Conservation (phyloP, 2,329 filamentous ascomycete species). For the Bipolaris sorokiniana region DNA sequence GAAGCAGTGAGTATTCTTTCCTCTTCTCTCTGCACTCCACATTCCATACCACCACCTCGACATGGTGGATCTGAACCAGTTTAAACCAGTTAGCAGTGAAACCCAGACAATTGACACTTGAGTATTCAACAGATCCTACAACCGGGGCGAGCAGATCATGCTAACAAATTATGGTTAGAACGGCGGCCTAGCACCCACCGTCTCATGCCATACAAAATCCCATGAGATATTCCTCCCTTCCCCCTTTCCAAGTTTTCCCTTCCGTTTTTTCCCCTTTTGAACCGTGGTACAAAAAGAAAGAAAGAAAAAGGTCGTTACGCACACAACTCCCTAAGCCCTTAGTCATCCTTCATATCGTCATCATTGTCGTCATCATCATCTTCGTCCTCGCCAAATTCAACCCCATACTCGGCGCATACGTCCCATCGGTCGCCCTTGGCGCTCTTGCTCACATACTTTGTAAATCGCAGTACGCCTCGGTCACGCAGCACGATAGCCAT, state of each 20-base stretch:
- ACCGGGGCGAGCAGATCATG: too few relatives aligned
- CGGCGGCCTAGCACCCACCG: neutral
- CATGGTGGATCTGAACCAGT: too few relatives aligned
- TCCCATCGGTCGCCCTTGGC: conserved; percentile 94
- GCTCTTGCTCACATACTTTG: conserved; percentile 88
- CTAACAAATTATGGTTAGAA: too few relatives aligned
- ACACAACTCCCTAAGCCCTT: neutral
- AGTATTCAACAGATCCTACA: too few relatives aligned
- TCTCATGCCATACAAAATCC: neutral
- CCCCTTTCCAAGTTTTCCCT: too few relatives aligned
- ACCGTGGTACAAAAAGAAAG: neutral
- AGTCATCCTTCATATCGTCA: conserved; percentile 1
- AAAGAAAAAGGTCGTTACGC: neutral
- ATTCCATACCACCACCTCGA: too few relatives aligned
- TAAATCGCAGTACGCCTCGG: conserved; percentile 84
- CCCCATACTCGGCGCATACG: conserved; percentile 77
- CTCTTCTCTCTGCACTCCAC: too few relatives aligned
- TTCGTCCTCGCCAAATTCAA: conserved; percentile 63
- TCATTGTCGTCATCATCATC: conserved; percentile 44
- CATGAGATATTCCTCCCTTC: too few relatives aligned
- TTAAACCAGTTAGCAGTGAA: too few relatives aligned
- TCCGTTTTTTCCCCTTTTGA: too few relatives aligned
- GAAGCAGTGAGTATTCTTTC: too few relatives aligned
- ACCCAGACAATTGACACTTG: too few relatives aligned
- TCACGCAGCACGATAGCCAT: conserved; percentile 90